Percentiles rank a stretch among this genome's conserved stretches.
These are phyloP conservation scores for Physcomitrellopsis africana DNA, from an alignment of 225 moss, liverwort and hornwort genomes.

Conservation along the genomic window DNA sequence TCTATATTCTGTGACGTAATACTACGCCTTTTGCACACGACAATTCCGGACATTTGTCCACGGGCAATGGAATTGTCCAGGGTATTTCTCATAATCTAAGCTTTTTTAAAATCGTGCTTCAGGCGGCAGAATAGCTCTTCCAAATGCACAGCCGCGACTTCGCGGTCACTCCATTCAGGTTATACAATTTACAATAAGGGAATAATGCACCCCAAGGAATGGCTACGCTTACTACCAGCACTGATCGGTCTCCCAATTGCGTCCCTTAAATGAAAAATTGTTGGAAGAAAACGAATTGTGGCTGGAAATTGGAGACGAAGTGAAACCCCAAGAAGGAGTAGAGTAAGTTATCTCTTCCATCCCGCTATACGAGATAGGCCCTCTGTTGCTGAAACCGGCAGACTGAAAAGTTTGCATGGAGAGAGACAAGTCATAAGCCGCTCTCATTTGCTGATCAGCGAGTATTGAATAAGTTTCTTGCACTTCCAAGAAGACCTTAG, in stretches of 20 bases:
- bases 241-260: conserved; percentile 81
- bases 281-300: conserved; percentile 24
- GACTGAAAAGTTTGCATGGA: conserved; percentile 55
- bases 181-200: conserved; percentile 26
- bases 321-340: conserved; percentile 58
- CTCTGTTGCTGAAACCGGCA: conserved; percentile 50
- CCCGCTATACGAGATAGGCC: conserved; percentile 24
- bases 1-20: conserved; percentile 18
- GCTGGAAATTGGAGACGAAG: conserved; percentile 25
- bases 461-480: conserved; percentile 70
- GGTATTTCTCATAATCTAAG: not conserved
- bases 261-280: conserved; percentile 56
- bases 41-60: not conserved
- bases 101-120: conserved; percentile 36
- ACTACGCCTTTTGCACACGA: not conserved
- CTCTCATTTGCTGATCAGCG: conserved; percentile 60
- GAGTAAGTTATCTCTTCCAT: conserved; percentile 28
- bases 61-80: not conserved
- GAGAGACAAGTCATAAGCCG: conserved; percentile 63
- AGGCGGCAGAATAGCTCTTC: conserved; percentile 50
- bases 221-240: conserved; percentile 60
- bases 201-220: conserved; percentile 34
- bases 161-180: conserved; percentile 5
- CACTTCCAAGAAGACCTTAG: conserved; percentile 71
- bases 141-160: conserved; percentile 38